A percentile compares a stretch with the other conserved stretches of the same genome.
Evolutionary conservation across 306 rosid species (phyloP).

Genomic region (Gleditsia sinensis): DNA sequence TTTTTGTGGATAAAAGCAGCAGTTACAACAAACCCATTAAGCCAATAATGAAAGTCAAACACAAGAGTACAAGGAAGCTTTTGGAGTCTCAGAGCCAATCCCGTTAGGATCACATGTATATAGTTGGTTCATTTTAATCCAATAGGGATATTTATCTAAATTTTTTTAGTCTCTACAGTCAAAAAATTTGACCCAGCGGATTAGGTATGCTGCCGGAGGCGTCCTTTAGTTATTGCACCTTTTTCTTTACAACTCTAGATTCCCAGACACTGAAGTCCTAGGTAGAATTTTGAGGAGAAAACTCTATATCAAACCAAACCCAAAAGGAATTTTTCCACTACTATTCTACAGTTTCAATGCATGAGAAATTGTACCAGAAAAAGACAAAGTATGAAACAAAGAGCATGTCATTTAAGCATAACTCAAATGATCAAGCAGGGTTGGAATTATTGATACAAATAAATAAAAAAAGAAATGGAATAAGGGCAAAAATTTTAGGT

Average conservation of each 20-base stretch:
- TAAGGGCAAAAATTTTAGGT: too few relatives aligned
- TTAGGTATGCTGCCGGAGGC: conserved; percentile 1
- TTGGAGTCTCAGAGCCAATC: conserved; percentile 4
- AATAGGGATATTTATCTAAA: not conserved
- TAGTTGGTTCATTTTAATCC: conserved; percentile 17
- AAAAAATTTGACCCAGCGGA: conserved; percentile 14
- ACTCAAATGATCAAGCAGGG: too few relatives aligned
- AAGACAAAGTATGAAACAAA: too few relatives aligned
- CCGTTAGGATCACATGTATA: conserved; percentile 33
- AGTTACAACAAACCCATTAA: not conserved
- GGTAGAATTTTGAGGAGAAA: too few relatives aligned
- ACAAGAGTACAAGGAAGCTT: not conserved
- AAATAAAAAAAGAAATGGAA: too few relatives aligned
- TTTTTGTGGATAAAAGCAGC: conserved; percentile 25
- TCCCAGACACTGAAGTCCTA: too few relatives aligned
- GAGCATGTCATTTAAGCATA: too few relatives aligned
- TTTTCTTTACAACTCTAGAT: not conserved
- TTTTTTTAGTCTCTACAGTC: not conserved
- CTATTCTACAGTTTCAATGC: too few relatives aligned
- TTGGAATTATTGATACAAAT: too few relatives aligned
- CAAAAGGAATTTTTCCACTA: not conserved
- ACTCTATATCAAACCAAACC: too few relatives aligned
- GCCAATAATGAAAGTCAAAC: conserved; percentile 12
- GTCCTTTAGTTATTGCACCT: not conserved
- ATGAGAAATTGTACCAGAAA: too few relatives aligned